Evolutionary conservation across 768 basidiomycete genomes (phyloP).

Genomic region (Lactarius sanguifluus): DNA sequence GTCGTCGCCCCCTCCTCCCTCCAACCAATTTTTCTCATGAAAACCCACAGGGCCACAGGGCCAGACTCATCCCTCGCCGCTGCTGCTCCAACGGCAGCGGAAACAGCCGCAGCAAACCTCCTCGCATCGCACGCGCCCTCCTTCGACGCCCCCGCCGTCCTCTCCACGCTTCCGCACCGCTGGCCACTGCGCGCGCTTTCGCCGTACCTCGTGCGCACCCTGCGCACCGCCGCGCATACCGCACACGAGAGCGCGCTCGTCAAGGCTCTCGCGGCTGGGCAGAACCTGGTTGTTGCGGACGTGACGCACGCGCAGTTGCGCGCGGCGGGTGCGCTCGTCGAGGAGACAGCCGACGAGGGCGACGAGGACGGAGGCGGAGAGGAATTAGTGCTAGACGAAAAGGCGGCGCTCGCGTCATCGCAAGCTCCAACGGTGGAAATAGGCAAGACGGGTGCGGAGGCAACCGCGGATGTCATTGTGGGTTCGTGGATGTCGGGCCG

Average conservation of each 20-base stretch:
- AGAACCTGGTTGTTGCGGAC: constrained; percentile 65
- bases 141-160: constrained; percentile 69
- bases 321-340: constrained; percentile 19
- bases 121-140: constrained; percentile 61
- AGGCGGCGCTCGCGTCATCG: background rate
- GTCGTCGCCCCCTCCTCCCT: constrained; percentile 11
- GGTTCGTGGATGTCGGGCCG: constrained; percentile 23
- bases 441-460: constrained; percentile 11
- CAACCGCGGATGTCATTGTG: background rate
- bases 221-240: constrained; percentile 43
- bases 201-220: constrained; percentile 12
- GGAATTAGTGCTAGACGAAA: constrained; percentile 21
- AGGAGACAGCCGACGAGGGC: constrained; percentile 11
- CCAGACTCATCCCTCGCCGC: background rate
- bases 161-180: constrained; percentile 76
- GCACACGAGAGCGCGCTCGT: constrained; percentile 71
- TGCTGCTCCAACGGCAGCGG: background rate
- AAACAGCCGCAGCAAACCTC: constrained; percentile 43
- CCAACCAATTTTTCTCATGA: background rate
- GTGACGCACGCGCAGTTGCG: constrained; percentile 13
- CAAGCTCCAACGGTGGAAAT: constrained; percentile 1
- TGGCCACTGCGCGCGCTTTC: constrained; percentile 69
- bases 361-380: background rate
- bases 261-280: constrained; percentile 73
- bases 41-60: background rate